Conservation (phyloP, 2,329 filamentous ascomycete species). For the Fusarium drepaniforme region DNA sequence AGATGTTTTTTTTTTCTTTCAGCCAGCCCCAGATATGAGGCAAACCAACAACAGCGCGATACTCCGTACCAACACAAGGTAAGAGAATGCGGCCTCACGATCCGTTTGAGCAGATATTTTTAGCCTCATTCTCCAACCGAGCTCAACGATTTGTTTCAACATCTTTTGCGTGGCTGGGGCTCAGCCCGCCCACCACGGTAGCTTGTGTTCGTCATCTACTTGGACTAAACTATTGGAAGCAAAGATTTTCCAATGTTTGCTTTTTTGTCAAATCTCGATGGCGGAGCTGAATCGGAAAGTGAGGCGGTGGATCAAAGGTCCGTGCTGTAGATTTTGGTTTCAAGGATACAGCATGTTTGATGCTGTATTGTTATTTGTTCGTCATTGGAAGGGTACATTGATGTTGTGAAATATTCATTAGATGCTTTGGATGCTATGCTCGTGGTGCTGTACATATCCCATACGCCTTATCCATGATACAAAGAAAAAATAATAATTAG, state of each 20-base stretch:
- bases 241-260: constrained; percentile 2
- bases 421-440: not conserved
- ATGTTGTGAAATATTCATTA: not conserved
- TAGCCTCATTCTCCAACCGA: not conserved
- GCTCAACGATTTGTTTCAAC: not conserved
- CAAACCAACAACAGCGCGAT: not conserved
- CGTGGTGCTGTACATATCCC: not conserved
- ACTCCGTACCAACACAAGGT: too few species aligned
- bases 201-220: not conserved
- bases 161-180: not conserved
- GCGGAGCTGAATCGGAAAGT: constrained; percentile 3
- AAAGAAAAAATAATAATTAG: constrained; percentile 14
- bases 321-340: not conserved
- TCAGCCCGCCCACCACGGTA: not conserved
- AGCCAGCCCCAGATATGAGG: not conserved
- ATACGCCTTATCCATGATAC: not conserved
- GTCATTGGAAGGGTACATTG: not conserved
- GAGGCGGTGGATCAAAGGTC: not conserved
- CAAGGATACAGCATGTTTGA: not conserved
- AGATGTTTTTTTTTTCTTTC: not conserved
- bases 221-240: not conserved
- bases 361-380: not conserved
- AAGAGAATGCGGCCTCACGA: not conserved
- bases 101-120: not conserved
- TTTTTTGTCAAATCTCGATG: not conserved